These are phyloP conservation scores for Trichophyton simii DNA, from an alignment of 2,329 filamentous ascomycete genomes.

Conservation along the genomic window DNA sequence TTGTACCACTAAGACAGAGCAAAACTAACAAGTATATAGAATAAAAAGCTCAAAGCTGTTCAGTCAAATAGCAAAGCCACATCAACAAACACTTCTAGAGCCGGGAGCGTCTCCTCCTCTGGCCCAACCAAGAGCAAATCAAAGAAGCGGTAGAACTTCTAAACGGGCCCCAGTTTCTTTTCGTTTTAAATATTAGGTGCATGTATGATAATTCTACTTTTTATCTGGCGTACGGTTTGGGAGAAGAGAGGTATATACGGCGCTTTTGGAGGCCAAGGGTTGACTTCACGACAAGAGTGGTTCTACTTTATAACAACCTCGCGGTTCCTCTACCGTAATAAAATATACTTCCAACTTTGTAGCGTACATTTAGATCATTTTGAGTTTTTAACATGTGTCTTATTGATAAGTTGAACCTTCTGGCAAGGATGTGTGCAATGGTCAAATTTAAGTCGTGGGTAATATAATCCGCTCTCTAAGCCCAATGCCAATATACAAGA, in stretches of 20 bases:
- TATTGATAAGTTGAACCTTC: background rate
- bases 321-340: background rate
- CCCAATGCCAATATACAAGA: background rate
- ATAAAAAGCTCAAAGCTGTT: constrained; percentile 82
- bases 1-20: background rate
- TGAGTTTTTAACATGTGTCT: background rate
- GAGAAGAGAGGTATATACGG: background rate
- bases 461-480: background rate
- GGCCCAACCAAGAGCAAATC: constrained; percentile 27
- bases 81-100: constrained; percentile 66
- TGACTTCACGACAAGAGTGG: background rate
- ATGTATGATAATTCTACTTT: background rate
- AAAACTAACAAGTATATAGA: constrained; percentile 43
- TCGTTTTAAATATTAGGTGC: background rate
- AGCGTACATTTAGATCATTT: background rate
- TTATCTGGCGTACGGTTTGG: background rate
- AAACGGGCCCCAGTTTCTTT: background rate
- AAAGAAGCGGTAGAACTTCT: constrained; percentile 31
- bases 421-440: background rate
- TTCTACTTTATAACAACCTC: background rate
- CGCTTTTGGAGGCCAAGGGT: constrained; percentile 3
- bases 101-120: constrained; percentile 74
- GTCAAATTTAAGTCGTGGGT: background rate
- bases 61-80: constrained; percentile 63
- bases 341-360: background rate